Evolutionary conservation across 1,284 basidiomycete species (phyloP).

Genomic region (Papiliotrema laurentii): DNA sequence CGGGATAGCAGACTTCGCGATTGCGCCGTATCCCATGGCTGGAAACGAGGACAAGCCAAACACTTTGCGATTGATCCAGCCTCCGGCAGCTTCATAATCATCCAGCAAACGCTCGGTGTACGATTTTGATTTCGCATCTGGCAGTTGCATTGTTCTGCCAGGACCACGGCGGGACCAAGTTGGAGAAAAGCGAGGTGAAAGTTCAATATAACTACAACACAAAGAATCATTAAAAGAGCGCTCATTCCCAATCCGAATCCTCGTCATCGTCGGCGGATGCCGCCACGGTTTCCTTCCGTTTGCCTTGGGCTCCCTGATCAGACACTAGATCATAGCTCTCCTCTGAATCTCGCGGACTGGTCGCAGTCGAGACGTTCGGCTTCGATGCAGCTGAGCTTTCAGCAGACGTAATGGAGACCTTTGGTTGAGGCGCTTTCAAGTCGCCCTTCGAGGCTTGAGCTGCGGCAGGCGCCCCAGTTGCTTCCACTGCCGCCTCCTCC

Average conservation of each 20-base stretch:
- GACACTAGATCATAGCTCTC: constrained; percentile 49
- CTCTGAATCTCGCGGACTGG: constrained; percentile 47
- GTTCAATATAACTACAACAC: background rate
- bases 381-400: constrained; percentile 9
- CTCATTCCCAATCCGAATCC: constrained; percentile 48
- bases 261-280: constrained; percentile 34
- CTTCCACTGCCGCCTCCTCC: constrained; percentile 7
- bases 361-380: constrained; percentile 19
- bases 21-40: constrained; percentile 45
- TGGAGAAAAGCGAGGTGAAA: no score
- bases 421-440: background rate
- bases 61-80: constrained; percentile 26
- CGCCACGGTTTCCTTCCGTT: constrained; percentile 9
- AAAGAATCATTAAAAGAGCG: background rate
- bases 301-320: constrained; percentile 20
- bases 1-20: constrained; percentile 47
- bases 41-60: constrained; percentile 27
- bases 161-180: no score
- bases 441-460: no score
- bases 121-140: no score
- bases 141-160: no score
- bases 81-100: constrained; percentile 31
- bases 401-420: constrained; percentile 12
- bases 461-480: no score
- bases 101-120: constrained; percentile 19